Evolutionary conservation across 331 rosid genomes (phyloP).

Genomic region (Quercus tomentella): DNA sequence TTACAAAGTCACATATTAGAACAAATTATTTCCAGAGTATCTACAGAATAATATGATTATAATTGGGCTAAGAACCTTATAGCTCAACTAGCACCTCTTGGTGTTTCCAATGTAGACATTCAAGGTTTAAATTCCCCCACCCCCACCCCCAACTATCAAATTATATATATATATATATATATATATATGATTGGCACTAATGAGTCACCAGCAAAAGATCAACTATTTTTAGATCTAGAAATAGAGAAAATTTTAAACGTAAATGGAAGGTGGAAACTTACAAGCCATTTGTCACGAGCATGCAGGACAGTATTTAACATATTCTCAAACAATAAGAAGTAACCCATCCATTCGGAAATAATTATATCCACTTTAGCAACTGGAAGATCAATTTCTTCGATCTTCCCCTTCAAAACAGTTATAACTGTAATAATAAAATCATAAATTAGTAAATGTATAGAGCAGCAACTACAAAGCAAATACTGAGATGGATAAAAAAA

Average conservation of each 20-base stretch:
- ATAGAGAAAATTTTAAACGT: neutral
- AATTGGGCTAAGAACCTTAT: too few relatives aligned
- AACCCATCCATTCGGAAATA: constrained; percentile 99
- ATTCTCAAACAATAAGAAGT: constrained; percentile 94
- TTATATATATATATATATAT: too few relatives aligned
- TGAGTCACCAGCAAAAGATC: neutral
- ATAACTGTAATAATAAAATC: constrained; percentile 48
- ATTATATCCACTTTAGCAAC: constrained; percentile 90
- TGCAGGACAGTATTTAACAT: constrained; percentile 88
- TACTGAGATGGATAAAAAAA: neutral
- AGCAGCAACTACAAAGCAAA: neutral
- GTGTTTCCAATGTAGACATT: too few relatives aligned
- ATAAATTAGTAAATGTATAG: constrained; percentile 13
- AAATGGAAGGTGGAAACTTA: constrained; percentile 33
- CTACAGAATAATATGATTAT: neutral
- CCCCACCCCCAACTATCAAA: too few relatives aligned
- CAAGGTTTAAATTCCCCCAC: too few relatives aligned
- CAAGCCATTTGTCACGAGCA: constrained; percentile 99
- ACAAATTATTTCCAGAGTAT: neutral
- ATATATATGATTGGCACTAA: neutral
- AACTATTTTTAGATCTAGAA: neutral
- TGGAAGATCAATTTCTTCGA: constrained; percentile 96
- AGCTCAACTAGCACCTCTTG: too few relatives aligned
- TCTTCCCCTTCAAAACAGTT: constrained; percentile 93
- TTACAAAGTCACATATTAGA: neutral